Percentiles rank a stretch among this genome's conserved stretches.
phyloP scores from a whole-genome alignment of 2,329 filamentous ascomycete species.

The Ambrosiella beaveri region DNA sequence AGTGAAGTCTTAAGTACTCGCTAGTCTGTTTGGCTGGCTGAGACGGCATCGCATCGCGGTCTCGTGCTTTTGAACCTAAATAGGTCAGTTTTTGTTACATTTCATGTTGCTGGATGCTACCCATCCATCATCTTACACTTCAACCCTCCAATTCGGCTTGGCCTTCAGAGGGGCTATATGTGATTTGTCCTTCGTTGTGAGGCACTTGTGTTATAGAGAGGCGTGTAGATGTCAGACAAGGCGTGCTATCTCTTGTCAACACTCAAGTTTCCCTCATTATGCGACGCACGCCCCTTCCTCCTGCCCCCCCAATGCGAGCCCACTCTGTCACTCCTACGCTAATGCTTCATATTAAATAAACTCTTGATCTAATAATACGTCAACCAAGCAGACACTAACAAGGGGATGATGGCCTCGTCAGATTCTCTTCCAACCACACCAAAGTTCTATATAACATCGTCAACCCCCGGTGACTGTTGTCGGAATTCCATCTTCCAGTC shows the following conservation, averaged over 20 bases:
- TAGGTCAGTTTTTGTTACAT: too few relatives aligned
- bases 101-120: too few relatives aligned
- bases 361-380: constrained; percentile 4
- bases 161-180: too few relatives aligned
- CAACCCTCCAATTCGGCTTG: too few relatives aligned
- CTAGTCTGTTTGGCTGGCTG: too few relatives aligned
- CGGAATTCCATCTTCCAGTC: not conserved
- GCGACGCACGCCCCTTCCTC: not conserved
- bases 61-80: too few relatives aligned
- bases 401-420: not conserved
- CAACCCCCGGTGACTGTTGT: constrained; percentile 5
- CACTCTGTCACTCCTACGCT: not conserved
- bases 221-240: too few relatives aligned
- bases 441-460: not conserved
- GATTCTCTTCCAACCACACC: not conserved
- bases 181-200: too few relatives aligned
- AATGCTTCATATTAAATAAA: not conserved
- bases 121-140: too few relatives aligned
- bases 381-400: not conserved
- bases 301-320: not conserved
- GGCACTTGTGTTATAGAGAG: too few relatives aligned
- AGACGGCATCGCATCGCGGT: too few relatives aligned
- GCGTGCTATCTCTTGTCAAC: not conserved
- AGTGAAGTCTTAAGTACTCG: too few relatives aligned
- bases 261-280: not conserved